Evolutionary conservation across 2,329 filamentous ascomycete genomes (phyloP).

Genomic region (Pseudocercospora ulei): DNA sequence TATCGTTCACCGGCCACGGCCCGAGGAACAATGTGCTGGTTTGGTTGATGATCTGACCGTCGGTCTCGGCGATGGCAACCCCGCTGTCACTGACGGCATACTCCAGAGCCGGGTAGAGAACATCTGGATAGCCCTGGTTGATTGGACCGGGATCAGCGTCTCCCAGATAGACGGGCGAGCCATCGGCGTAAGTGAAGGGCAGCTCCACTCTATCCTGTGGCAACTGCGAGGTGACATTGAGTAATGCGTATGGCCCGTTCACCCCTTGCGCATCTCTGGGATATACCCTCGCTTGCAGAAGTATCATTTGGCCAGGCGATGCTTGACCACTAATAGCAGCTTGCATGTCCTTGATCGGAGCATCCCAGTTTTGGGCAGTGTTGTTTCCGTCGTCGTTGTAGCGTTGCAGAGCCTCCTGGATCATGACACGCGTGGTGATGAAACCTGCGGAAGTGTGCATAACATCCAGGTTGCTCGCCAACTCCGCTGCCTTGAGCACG

Average conservation of each 20-base stretch:
- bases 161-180: slow-evolving; percentile 49
- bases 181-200: slow-evolving; percentile 53
- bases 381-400: slow-evolving; percentile 49
- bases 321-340: slow-evolving; percentile 55
- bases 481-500: slow-evolving; percentile 73
- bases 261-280: slow-evolving; percentile 56
- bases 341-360: slow-evolving; percentile 54
- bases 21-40: slow-evolving; percentile 60
- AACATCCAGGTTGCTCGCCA: slow-evolving; percentile 67
- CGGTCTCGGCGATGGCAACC: neutral
- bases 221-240: slow-evolving; percentile 53
- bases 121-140: slow-evolving; percentile 55
- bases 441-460: slow-evolving; percentile 65
- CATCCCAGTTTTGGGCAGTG: slow-evolving; percentile 51
- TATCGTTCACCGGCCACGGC: slow-evolving; percentile 60
- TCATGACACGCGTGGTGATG: slow-evolving; percentile 54
- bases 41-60: slow-evolving; percentile 21
- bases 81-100: slow-evolving; percentile 37
- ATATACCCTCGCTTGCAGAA: slow-evolving; percentile 65
- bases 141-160: slow-evolving; percentile 40
- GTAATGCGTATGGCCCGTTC: slow-evolving; percentile 43
- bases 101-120: slow-evolving; percentile 69
- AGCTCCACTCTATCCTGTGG: slow-evolving; percentile 46
- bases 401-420: slow-evolving; percentile 45
- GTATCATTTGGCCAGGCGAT: slow-evolving; percentile 40